Evolutionary conservation across 768 basidiomycete genomes (phyloP).

Genomic region (Boletus sp.): DNA sequence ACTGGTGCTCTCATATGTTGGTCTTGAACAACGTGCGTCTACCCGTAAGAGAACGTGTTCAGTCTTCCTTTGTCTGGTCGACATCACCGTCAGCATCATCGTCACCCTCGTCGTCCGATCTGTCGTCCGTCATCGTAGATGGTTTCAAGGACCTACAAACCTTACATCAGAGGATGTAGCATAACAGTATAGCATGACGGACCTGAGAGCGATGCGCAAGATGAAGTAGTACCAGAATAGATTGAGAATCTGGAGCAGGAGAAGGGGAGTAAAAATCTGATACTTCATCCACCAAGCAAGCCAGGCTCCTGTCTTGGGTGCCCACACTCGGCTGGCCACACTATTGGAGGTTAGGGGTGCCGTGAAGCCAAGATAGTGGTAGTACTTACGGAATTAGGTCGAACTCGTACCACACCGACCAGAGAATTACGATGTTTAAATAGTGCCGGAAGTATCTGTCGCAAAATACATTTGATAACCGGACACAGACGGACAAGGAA

Average conservation of each 20-base stretch:
- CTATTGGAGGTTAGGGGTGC: slow-evolving; percentile 34
- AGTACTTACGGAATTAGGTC: slow-evolving; percentile 68
- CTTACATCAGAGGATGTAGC: slow-evolving; percentile 8
- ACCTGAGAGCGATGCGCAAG: slow-evolving; percentile 73
- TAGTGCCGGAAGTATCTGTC: slow-evolving; percentile 91
- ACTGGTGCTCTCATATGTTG: not conserved
- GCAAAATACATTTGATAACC: not conserved
- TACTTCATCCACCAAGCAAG: slow-evolving; percentile 76
- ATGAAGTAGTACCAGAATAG: slow-evolving; percentile 94
- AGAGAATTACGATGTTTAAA: slow-evolving; percentile 81
- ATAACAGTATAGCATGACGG: slow-evolving; percentile 22
- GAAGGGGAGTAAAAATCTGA: slow-evolving; percentile 74
- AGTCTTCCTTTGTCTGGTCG: slow-evolving; percentile 32
- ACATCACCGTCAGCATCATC: slow-evolving; percentile 34
- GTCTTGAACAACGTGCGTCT: not conserved
- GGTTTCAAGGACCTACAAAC: slow-evolving; percentile 50
- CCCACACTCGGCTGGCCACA: slow-evolving; percentile 54
- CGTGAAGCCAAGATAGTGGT: not conserved
- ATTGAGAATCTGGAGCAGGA: slow-evolving; percentile 79
- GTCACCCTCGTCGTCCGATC: slow-evolving; percentile 78
- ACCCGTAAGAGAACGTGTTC: slow-evolving; percentile 4
- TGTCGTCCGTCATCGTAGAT: slow-evolving; percentile 56
- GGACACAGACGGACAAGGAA: not conserved
- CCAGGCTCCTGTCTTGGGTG: slow-evolving; percentile 62
- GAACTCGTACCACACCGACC: slow-evolving; percentile 82